phyloP scores from a whole-genome alignment of 2,329 filamentous ascomycete genomes.

The Orbilia javanica region DNA sequence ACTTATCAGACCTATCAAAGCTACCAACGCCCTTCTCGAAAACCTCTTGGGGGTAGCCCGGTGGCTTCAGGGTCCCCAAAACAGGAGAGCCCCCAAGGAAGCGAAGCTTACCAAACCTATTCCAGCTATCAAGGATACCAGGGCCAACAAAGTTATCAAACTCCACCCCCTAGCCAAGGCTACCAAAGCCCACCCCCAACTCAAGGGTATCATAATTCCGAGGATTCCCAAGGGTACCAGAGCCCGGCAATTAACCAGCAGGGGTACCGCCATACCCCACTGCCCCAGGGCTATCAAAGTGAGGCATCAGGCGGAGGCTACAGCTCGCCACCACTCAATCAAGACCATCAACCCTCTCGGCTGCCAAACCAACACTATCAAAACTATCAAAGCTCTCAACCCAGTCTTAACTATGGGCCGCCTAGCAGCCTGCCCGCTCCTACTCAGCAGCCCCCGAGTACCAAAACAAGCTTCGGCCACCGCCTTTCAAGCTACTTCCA shows the following conservation, averaged over 20 bases:
- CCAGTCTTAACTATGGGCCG: neutral
- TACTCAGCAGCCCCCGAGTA: neutral
- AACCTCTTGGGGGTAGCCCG: conserved; percentile 28
- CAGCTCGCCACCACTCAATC: conserved; percentile 4
- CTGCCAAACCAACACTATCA: conserved; percentile 2
- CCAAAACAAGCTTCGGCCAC: conserved; percentile 14
- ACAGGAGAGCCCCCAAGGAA: neutral
- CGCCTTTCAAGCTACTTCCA: conserved; percentile 45
- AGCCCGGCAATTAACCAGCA: conserved; percentile 13
- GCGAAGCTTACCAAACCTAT: conserved; percentile 2
- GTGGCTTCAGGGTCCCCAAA: conserved; percentile 6
- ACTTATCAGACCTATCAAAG: conserved; percentile 15
- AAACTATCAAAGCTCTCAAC: conserved; percentile 14
- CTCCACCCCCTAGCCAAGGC: conserved; percentile 21
- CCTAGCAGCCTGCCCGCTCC: neutral
- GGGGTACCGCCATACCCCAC: neutral
- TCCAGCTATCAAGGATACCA: conserved; percentile 30
- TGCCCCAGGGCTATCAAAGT: conserved; percentile 19
- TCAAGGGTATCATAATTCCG: conserved; percentile 22
- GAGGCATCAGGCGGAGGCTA: conserved; percentile 13
- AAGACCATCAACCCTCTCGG: conserved; percentile 3
- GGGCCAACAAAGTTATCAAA: conserved; percentile 21
- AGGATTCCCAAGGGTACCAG: neutral
- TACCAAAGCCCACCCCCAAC: conserved; percentile 17
- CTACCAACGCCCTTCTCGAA: conserved; percentile 36